Base-by-base conservation (phyloP, 2,329 filamentous ascomycete species). In the Ophiostoma quercus region DNA sequence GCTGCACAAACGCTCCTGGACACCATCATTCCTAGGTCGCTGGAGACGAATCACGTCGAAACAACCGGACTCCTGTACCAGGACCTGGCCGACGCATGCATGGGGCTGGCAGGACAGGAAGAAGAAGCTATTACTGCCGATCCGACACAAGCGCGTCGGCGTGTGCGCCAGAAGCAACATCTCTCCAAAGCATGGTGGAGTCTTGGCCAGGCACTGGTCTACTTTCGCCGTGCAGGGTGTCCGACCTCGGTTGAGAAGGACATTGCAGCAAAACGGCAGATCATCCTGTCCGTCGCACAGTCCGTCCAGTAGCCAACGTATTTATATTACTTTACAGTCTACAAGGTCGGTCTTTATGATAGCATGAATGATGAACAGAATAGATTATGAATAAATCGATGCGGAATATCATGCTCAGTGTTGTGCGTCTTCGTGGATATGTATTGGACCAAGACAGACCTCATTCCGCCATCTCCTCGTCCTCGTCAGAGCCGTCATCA, bases 81-180 rank as follows among this genome's bases (percentile, higher is more conserved):
- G 1, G 79, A 87, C 29, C 84, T 96, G 2, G 91, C 87, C 0
- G 92, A 97, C 76, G 89, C 91, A 0, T 87, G 89, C 74, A 90
- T 96, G 82, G 93, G 93, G 0, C 79, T 91, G 72, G 92, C 92
- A 0, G 90, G 92, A 47, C 41, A 66, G 62, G 39, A 67, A 22
- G 41, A 47, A 12, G 62, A 43, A 11, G 65, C 63, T 19, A 19
- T n/a, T 16, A n/a, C 32, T 41, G 12, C 32, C 6, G 8, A n/a
- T 14, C n/a, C 32, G 4, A 54, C 60, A 32, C 14, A 9, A 2
- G 16, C n/a, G 25, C 29, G 12, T 22, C 57, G 25, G 1, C 47
- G n/a, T 14, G 60, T 65, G 54, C 60, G 60, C 29, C 67, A 51
- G 54, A 69, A 72, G 65, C 69, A 68, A 19, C 43, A 69, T 54